Evolutionary conservation across 192 early-diverging fungal genomes (phyloP), one percentile per base, ranked within the genome.

Genomic region (Dimargaris cristalligena): DNA sequence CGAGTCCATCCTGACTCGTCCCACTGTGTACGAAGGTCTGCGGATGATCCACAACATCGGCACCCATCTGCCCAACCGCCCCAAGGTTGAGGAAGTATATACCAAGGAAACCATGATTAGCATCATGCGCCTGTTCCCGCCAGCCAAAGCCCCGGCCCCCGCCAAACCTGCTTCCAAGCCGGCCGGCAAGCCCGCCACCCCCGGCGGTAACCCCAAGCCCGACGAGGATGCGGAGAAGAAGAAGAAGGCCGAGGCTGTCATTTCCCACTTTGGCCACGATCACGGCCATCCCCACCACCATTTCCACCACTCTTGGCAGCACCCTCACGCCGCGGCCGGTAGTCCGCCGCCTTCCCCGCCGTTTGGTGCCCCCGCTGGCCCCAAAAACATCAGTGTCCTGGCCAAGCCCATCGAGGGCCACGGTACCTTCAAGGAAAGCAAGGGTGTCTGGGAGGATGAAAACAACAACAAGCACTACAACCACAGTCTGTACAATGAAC

Each of bases 401-500:
- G 66, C 65, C 65, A 69, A 69, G 67, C 73, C 73, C 49, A 68
- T 68, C 67, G 73, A 71, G 60, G 73, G 73, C 26, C 68, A 71
- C 65, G 73, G 73, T 4, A 74, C 73, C 25, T 74, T 71, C 73
- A 71, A 74, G 69, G 73, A 74, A 62, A 69, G 67, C 59, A 68
- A 69, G 69, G 73, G 67, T 0, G 69, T 67, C 67, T 74, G 73
- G 73, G 73, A 74, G 58, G 73, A 74, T 62, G 73, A 74, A 67
- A 64, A 68, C 61, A 67, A 71, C 63, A 74, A 70, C 30, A 66
- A 74, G 61, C 73, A 74, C 69, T 74, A 67, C 50, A 74, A 68
- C 70, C 73, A 74, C 73, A 67, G 65, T 63, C 63, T 74, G 69
- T 74, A 69, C 65, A 74, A 74, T 59, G 73, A 74, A 67, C 69